Base-by-base conservation (phyloP, 106 monocot species). In the Cymbidium sinense region DNA sequence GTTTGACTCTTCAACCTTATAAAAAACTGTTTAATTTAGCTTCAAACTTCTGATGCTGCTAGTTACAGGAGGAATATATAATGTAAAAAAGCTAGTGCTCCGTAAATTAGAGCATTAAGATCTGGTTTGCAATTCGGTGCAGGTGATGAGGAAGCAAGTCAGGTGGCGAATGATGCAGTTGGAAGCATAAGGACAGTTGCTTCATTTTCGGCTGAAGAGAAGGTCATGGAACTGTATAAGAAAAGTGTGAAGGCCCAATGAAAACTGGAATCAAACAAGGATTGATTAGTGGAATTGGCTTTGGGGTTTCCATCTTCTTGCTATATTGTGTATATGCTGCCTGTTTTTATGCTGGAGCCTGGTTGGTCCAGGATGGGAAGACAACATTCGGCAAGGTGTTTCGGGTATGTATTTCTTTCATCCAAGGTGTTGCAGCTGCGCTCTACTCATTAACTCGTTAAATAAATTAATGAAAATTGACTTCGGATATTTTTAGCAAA, bases 121-220 rank as follows among this genome's bases (percentile, higher is more conserved):
- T 8, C 29, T 28, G 21, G n/a, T 20, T 23, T 74, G 29, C 17
- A 34, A 35, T 35, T 75, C 70, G 35, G 3, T 27, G 25, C 81
- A 85, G 81, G 65, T 70, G 67, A 85, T 75, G 78, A 78, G 30
- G 65, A 85, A 74, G 81, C 85, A 43, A 85, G 78, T 67, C 85
- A 86, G 30, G 78, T 86, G 17, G 85, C 85, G 51, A 86, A 78
- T 76, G 85, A 86, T 79, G 85, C 85, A 70, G 76, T 86, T 2
- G 75, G 80, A 43, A 81, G 80, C 37, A 81, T 81, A 34, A 81
- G 80, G 34, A 75, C 75, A 1, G 75, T 86, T 35, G 81, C 85
- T 75, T 86, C 85, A 58, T 86, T 86, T 43, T 86, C 82, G 5
- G 85, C 82, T 58, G 85, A 86, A 71, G 85, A 86, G 25, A 86